phyloP scores from a whole-genome alignment of 345 rosid species.

The Dipteronia sinensis region DNA sequence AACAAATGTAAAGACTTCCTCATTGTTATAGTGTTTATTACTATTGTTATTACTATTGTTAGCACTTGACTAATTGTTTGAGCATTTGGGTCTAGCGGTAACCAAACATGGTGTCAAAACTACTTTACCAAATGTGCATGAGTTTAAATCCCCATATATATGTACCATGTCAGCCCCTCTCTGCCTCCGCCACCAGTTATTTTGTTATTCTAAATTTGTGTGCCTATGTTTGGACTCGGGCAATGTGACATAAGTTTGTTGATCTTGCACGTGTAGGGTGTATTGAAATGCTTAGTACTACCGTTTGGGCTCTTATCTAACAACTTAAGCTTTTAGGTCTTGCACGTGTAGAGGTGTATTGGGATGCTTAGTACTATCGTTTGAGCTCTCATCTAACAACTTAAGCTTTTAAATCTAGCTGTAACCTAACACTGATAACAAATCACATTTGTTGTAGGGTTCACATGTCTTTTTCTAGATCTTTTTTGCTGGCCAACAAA shows the following conservation, averaged over 20 bases:
- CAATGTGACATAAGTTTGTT: no score
- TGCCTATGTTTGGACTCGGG: not conserved
- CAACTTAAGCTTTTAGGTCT: not conserved
- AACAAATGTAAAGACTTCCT: not conserved
- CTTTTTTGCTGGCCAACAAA: not conserved
- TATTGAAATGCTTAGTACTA: not conserved
- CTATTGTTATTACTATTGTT: not conserved
- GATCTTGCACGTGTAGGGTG: not conserved
- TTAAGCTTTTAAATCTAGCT: not conserved
- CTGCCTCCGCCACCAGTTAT: not conserved
- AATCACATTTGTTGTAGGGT: not conserved
- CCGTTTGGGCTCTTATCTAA: not conserved
- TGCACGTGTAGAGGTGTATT: not conserved
- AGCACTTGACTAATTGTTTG: not conserved
- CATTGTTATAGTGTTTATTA: not conserved
- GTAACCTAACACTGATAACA: not conserved
- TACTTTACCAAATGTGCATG: not conserved
- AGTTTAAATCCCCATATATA: not conserved
- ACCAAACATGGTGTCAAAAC: no score
- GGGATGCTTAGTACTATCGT: not conserved
- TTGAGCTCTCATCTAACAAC: not conserved
- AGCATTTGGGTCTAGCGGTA: not conserved
- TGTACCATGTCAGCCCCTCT: no score
- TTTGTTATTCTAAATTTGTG: not conserved
- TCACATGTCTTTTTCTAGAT: not conserved